Conservation (phyloP, 345 rosid genomes). For the Eucalyptus shirleyi region DNA sequence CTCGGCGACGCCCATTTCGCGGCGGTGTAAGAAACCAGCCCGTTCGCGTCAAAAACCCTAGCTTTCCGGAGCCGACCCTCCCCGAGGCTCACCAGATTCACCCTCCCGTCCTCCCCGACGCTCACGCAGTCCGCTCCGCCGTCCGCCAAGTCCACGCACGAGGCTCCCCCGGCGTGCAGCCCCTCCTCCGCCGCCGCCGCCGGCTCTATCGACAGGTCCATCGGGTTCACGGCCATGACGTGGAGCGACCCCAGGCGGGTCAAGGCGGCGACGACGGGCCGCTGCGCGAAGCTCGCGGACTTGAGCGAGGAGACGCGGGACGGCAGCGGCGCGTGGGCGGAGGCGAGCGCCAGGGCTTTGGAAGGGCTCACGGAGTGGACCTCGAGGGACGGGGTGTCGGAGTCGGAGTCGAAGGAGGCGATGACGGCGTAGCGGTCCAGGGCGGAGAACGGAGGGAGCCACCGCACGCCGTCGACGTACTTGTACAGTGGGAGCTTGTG, state of each 20-base stretch:
- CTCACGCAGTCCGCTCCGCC: constrained; percentile 49
- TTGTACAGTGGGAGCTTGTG: constrained; percentile 45
- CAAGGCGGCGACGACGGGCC: neutral
- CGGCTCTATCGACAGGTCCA: constrained; percentile 10
- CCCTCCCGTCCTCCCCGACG: constrained; percentile 43
- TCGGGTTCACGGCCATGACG: constrained; percentile 15
- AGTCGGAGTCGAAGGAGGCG: constrained; percentile 45
- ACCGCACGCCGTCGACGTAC: constrained; percentile 65
- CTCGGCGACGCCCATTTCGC: constrained; percentile 78
- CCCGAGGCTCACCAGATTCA: constrained; percentile 32
- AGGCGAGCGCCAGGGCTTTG: constrained; percentile 17
- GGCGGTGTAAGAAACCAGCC: constrained; percentile 61
- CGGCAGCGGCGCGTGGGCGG: constrained; percentile 31
- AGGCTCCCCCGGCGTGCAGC: constrained; percentile 44
- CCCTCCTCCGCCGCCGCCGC: constrained; percentile 7
- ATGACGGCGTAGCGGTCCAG: constrained; percentile 39
- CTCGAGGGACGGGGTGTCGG: constrained; percentile 40
- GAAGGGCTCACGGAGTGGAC: constrained; percentile 27
- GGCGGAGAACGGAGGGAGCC: constrained; percentile 75
- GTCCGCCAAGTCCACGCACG: constrained; percentile 60
- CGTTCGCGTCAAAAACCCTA: constrained; percentile 59
- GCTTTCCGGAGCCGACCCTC: constrained; percentile 29
- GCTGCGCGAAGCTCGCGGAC: constrained; percentile 8
- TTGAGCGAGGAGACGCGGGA: constrained; percentile 61
- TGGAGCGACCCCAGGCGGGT: constrained; percentile 35